Percentiles rank a stretch among this genome's conserved stretches.
Conservation (phyloP, 2,329 filamentous ascomycete species). For the Fusarium goolgardi region DNA sequence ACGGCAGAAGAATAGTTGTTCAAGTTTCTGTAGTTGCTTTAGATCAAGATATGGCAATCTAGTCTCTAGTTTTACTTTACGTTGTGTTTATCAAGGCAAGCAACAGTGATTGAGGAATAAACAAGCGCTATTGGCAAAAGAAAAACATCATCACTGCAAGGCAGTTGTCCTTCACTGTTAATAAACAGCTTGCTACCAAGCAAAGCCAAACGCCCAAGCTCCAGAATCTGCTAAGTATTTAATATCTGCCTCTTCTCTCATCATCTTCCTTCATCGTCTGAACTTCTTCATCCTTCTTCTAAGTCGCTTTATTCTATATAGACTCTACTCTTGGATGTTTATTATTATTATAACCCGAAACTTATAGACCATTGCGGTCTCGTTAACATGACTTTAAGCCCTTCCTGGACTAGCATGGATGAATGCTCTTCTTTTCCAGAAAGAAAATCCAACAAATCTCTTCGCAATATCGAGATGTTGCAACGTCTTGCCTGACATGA, state of each 20-base stretch:
- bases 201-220: rapidly evolving
- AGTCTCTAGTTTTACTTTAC: rapidly evolving
- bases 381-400: too few species aligned
- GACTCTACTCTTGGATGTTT: too few species aligned
- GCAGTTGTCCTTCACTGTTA: background rate
- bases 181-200: background rate
- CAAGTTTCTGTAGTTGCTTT: background rate
- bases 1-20: background rate
- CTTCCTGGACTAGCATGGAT: too few species aligned
- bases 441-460: too few species aligned
- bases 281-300: background rate
- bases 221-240: background rate
- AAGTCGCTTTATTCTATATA: background rate
- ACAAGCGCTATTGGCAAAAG: background rate
- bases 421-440: too few species aligned
- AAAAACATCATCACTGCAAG: background rate
- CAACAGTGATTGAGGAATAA: background rate
- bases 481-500: background rate
- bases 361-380: too few species aligned
- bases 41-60: background rate
- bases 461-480: rapidly evolving
- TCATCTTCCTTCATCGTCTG: background rate
- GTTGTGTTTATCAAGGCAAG: background rate
- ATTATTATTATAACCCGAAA: too few species aligned
- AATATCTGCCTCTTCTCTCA: background rate